Evolutionary conservation across 2,329 filamentous ascomycete species (phyloP), one percentile per base, ranked within the genome.

Genomic region (Aspergillus aculeatinus): DNA sequence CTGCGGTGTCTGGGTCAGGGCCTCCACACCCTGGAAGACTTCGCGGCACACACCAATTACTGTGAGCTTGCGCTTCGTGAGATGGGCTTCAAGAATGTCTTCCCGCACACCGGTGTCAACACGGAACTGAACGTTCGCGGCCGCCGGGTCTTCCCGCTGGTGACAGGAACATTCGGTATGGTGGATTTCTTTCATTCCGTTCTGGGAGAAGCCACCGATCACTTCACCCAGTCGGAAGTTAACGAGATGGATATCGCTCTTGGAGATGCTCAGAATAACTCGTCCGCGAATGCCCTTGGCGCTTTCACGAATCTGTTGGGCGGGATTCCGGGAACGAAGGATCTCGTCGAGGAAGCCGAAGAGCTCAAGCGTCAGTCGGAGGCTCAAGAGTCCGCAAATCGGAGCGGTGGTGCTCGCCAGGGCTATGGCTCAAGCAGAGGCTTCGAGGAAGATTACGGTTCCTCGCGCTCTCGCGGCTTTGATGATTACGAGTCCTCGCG

Each of bases 121-220:
- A 85, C 89, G 0, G 82, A 90, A 71, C 87, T 92, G 63, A 85
- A 86, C 63, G 71, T 91, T 29, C 82, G 67, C 48, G 89, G 89
- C 50, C 86, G 85, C 63, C 82, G 80, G n/a, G 82, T 92, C 9
- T 94, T 83, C 66, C 90, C 90, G 5, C 79, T 94, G 1, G 87
- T 92, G 23, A 94, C 90, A 27, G 81, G 81, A 31, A 83, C 82
- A 0, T 95, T 95, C 75, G 91, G 91, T 47, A 90, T 87, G 65
- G 90, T 94, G 2, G 91, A 94, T 73, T 95, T 95, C 72, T 79
- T 94, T 65, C 91, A 95, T 74, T 92, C 89, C 1, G 90, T 91
- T 3, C 76, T 85, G 25, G 83, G 89, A 59, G 91, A 94, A 73
- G 90, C 90, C 33, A 91, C 86, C 11, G 91, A 95, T 70, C 89